Base-by-base conservation (phyloP, 2,329 filamentous ascomycete species). In the Sclerotinia minor region DNA sequence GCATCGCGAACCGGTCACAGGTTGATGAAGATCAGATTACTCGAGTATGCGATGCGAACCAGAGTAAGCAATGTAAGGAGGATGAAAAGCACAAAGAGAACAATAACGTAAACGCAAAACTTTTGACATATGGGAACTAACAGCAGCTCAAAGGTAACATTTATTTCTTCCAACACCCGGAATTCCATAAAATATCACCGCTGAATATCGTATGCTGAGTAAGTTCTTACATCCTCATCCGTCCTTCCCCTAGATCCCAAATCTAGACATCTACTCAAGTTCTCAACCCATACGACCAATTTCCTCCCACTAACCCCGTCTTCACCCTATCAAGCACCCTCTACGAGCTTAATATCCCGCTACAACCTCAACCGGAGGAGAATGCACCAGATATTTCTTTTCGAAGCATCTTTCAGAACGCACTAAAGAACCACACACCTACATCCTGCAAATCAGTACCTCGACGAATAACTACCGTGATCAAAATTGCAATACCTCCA, bases 241-340 rank as follows among this genome's bases (percentile, higher is more conserved):
- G 8, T 21, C 52, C 17, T 8, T 53, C 17, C n/a, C 17, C 50
- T 29, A 29, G 29, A 29, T 29, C 29, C 29, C 29, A 29, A 29
- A 29, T 5, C 29, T 29, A 29, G 29, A 29, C 29, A 29, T 29
- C 17, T 54, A 70, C 4, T 69, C 60, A 11, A n/a, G n/a, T n/a
- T n/a, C 68, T 35, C n/a, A n/a, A n/a, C n/a, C 35, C 68, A 64
- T 4, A 72, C 64, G 21, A 72, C 61, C n/a, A 73, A n/a, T 44
- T 71, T 72, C 67, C 58, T 72, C 17, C 65, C 71, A 65, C 71
- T 73, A 17, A 72, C 69, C 6, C 71, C 72, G 17, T 64, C 65
- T 45, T 70, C 49, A 70, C 24, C n/a, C 29, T 44, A 47, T 73
- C 70, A 24, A 70, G 65, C 9, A 54, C 64, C 4, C 58, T 60